A percentile compares a stretch with the other conserved stretches of the same genome.
phyloP scores from a whole-genome alignment of 1,284 basidiomycete species.

The Moniliophthora roreri region DNA sequence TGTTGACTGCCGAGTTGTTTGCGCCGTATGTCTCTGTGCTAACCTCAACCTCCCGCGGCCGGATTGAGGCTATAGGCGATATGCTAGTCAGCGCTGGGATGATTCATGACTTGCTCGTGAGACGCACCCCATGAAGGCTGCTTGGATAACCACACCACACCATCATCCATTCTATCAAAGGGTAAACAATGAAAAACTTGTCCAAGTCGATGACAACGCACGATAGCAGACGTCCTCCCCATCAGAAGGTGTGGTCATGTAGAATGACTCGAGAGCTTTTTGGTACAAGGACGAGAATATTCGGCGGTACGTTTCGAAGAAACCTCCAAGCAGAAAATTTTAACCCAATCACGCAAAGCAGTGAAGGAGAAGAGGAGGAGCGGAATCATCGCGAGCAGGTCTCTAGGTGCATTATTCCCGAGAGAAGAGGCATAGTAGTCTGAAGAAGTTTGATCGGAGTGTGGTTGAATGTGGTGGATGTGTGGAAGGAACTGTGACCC shows the following conservation, averaged over 20 bases:
- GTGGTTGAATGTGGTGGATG: too few species aligned
- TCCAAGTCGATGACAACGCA: conserved; percentile 27
- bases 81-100: neutral
- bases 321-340: conserved; percentile 61
- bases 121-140: conserved; percentile 46
- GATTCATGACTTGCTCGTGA: neutral
- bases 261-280: conserved; percentile 49
- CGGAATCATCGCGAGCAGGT: conserved; percentile 27
- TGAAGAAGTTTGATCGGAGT: too few species aligned
- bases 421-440: neutral
- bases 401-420: neutral
- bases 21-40: conserved; percentile 41
- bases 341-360: conserved; percentile 60
- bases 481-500: too few species aligned
- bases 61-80: conserved; percentile 40
- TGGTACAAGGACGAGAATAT: conserved; percentile 41
- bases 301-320: conserved; percentile 58
- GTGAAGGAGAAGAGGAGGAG: conserved; percentile 47
- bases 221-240: conserved; percentile 58
- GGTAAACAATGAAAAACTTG: neutral
- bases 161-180: conserved; percentile 55
- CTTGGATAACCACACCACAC: conserved; percentile 61
- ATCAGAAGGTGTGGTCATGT: conserved; percentile 61
- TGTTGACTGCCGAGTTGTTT: conserved; percentile 32
- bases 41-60: conserved; percentile 54